These are phyloP conservation scores for Haberlea rhodopensis DNA, from an alignment of 257 asterid genomes.

Conservation along the genomic window DNA sequence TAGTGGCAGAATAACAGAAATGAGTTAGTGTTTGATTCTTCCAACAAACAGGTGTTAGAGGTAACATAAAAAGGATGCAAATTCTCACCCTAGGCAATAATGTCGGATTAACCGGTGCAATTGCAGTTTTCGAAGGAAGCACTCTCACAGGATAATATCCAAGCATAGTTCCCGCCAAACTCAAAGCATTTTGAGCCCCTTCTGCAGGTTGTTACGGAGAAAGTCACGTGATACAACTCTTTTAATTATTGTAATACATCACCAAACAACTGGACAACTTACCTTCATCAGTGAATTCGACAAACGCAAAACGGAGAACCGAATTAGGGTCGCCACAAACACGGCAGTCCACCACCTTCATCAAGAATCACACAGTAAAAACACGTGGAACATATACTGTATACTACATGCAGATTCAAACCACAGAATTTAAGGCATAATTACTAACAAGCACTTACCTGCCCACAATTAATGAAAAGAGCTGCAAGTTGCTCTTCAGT, in stretches of 20 bases:
- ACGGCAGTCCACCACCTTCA: constrained; percentile 81
- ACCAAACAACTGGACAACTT: constrained; percentile 19
- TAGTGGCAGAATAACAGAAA: constrained; percentile 24
- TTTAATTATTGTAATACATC: constrained; percentile 11
- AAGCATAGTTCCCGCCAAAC: constrained; percentile 74
- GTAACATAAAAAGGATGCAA: constrained; percentile 6
- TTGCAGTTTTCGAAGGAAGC: constrained; percentile 80
- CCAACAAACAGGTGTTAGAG: not conserved
- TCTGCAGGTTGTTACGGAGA: constrained; percentile 39
- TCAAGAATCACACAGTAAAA: constrained; percentile 10
- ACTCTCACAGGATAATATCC: constrained; percentile 72
- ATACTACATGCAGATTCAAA: constrained; percentile 12
- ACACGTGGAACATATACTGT: constrained; percentile 3
- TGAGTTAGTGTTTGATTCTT: constrained; percentile 20
- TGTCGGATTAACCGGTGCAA: constrained; percentile 75
- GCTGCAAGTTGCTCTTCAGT: constrained; percentile 79
- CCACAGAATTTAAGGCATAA: constrained; percentile 5
- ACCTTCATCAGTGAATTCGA: constrained; percentile 78
- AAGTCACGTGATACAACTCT: constrained; percentile 14
- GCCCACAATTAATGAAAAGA: constrained; percentile 62
- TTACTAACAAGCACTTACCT: constrained; percentile 33
- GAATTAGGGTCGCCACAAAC: constrained; percentile 81
- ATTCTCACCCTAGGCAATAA: constrained; percentile 64
- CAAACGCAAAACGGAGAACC: constrained; percentile 71
- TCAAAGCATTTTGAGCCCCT: constrained; percentile 70